Evolutionary conservation across 1,284 basidiomycete genomes (phyloP), one percentile per base, ranked within the genome.

Genomic region (Wolfiporia cocos): DNA sequence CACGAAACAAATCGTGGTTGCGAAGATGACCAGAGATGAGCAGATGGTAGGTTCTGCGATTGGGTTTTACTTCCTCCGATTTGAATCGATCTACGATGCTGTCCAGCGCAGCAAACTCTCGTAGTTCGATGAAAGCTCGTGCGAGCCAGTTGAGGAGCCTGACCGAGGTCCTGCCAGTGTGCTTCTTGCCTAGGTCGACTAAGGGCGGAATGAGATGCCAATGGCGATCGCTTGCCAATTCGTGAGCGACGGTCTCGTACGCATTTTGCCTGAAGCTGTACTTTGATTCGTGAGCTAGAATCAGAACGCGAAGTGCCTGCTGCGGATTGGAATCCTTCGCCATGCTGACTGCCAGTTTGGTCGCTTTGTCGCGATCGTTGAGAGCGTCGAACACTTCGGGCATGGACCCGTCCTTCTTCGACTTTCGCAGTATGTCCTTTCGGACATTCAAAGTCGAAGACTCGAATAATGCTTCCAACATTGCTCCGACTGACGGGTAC

Each of bases 71-170:
- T 1, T 64, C 54, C 43, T 70, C 62, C 23, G 54, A 50, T 33
- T 64, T 54, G 65, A 82, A 86, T 40, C 76, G 68, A 34, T 65
- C 56, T 40, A 82, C 58, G 2, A 74, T 64, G 20, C 52, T 54
- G 48, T 68, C 60, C 28, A 87, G 62, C 7, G 54, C 53, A 19
- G 59, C 55, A 51, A 71, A 85, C 30, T 71, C 58, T 42, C 70
- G 63, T 4, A 62, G 64, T 55, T 85, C 78, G 45, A 78, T 58
- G 32, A 76, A 55, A 1, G 81, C 79, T 29, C 74, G 74, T 15
- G 71, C 64, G 37, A 71, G 73, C 84, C 82, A 87, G 58, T 88
- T 79, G 50, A 88, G 66, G 17, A 88, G 63, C 19, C 75, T 71
- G 23, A 63, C 52, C 2, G 75, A 78, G 1, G 71, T 66, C 42